phyloP scores from a whole-genome alignment of 2,329 filamentous ascomycete genomes.

The Colletotrichum lini region DNA sequence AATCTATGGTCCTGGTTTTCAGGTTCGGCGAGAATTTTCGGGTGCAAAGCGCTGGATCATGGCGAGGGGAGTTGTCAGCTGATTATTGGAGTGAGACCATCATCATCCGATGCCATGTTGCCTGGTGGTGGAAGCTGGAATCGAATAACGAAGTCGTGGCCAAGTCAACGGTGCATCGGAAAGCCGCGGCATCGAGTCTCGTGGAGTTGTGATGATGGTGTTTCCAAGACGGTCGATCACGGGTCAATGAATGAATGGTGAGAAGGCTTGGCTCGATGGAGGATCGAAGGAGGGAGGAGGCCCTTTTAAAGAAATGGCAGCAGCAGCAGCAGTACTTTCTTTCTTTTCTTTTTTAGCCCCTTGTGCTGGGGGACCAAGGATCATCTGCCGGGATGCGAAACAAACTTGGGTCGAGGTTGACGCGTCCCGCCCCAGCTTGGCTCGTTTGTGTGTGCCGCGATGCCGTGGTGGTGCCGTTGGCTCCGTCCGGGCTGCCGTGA shows the following conservation, averaged over 20 bases:
- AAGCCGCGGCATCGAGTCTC: background rate
- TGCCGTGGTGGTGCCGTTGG: conserved; percentile 21
- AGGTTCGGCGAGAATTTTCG: background rate
- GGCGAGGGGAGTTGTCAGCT: background rate
- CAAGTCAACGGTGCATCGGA: background rate
- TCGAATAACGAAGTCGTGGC: background rate
- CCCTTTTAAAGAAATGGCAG: background rate
- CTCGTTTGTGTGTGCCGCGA: conserved; percentile 36
- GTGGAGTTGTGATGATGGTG: too few relatives aligned
- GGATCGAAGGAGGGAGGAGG: background rate
- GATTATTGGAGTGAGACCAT: background rate
- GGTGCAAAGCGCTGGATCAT: background rate
- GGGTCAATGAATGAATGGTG: background rate
- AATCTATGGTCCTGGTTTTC: background rate
- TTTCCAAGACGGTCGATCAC: background rate
- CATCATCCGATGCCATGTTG: background rate
- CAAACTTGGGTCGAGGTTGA: conserved; percentile 24
- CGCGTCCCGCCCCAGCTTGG: conserved; percentile 25
- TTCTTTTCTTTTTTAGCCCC: background rate
- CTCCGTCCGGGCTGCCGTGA: conserved; percentile 31
- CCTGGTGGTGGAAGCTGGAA: background rate
- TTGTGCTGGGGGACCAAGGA: background rate
- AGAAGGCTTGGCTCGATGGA: background rate
- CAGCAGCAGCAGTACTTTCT: background rate
- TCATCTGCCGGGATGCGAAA: background rate